These are phyloP conservation scores for Diaporthe longicolla DNA, from an alignment of 2,329 filamentous ascomycete species.

Conservation along the genomic window DNA sequence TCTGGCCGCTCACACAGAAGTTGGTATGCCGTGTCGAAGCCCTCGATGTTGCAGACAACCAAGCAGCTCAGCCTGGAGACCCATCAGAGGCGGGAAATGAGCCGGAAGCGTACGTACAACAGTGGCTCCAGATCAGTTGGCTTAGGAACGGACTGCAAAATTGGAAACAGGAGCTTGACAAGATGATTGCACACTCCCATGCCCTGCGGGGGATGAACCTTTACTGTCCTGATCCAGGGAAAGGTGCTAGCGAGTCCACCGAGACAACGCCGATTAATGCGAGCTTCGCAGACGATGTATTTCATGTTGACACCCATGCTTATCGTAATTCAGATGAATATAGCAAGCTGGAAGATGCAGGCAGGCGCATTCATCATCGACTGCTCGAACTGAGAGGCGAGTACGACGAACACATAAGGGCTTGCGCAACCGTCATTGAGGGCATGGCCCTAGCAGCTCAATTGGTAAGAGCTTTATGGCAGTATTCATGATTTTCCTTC, in stretches of 20 bases:
- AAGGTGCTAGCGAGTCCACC: neutral
- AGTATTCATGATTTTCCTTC: neutral
- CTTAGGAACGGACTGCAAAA: neutral
- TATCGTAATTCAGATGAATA: neutral
- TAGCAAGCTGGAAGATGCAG: conserved; percentile 20
- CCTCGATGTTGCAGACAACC: neutral
- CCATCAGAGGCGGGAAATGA: neutral
- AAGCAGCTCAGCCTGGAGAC: neutral
- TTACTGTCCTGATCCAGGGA: neutral
- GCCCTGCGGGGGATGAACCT: neutral
- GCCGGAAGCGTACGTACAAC: neutral
- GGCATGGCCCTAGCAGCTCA: conserved; percentile 43
- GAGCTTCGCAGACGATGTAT: conserved; percentile 14
- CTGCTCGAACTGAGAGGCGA: conserved; percentile 40
- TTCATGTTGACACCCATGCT: neutral
- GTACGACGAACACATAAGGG: conserved; percentile 43
- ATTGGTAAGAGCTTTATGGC: conserved; percentile 35
- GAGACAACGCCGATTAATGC: conserved; percentile 21
- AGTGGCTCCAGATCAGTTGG: neutral
- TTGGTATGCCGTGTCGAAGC: neutral
- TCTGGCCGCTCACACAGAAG: neutral
- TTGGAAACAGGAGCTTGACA: neutral
- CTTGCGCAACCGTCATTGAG: conserved; percentile 43
- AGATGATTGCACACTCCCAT: neutral
- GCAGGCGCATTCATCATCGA: conserved; percentile 40